Conservation (phyloP, 2,329 filamentous ascomycete species). For the Catunica adiposa region DNA sequence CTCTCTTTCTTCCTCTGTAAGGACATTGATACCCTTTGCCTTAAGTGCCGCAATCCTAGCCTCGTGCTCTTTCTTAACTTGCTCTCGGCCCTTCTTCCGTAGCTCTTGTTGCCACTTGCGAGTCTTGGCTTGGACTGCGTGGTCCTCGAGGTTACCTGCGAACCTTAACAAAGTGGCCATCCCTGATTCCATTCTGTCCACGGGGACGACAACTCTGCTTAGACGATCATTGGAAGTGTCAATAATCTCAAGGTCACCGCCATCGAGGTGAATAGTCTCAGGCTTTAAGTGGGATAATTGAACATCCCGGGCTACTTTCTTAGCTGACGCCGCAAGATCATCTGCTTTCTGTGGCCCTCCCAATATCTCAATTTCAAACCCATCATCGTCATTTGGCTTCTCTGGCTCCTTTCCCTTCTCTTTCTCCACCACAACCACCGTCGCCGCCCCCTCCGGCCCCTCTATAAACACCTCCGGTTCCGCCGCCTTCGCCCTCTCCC, state of each 20-base stretch:
- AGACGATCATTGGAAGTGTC: constrained; percentile 20
- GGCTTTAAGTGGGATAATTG: constrained; percentile 19
- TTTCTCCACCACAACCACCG: neutral
- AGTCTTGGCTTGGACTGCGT: constrained; percentile 22
- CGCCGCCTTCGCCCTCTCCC: constrained; percentile 14
- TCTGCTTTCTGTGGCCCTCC: constrained; percentile 5
- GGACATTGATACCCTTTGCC: constrained; percentile 63
- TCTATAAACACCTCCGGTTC: constrained; percentile 18
- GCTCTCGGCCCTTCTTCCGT: constrained; percentile 55
- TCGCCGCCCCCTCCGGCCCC: constrained; percentile 18
- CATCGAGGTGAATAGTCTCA: constrained; percentile 23
- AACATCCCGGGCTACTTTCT: constrained; percentile 17
- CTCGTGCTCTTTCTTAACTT: constrained; percentile 62
- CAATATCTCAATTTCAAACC: neutral
- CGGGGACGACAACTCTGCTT: constrained; percentile 18
- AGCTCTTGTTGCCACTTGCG: constrained; percentile 51
- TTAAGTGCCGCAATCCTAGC: constrained; percentile 61
- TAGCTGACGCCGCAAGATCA: constrained; percentile 17
- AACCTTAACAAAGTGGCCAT: constrained; percentile 41
- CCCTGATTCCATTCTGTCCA: constrained; percentile 24
- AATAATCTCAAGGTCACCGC: constrained; percentile 51
- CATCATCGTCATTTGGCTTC: neutral
- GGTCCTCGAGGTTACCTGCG: constrained; percentile 18
- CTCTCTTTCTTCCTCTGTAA: constrained; percentile 75
- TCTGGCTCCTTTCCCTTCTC: neutral